Conservation (phyloP, 1,284 basidiomycete genomes). For the Malassezia equina region DNA sequence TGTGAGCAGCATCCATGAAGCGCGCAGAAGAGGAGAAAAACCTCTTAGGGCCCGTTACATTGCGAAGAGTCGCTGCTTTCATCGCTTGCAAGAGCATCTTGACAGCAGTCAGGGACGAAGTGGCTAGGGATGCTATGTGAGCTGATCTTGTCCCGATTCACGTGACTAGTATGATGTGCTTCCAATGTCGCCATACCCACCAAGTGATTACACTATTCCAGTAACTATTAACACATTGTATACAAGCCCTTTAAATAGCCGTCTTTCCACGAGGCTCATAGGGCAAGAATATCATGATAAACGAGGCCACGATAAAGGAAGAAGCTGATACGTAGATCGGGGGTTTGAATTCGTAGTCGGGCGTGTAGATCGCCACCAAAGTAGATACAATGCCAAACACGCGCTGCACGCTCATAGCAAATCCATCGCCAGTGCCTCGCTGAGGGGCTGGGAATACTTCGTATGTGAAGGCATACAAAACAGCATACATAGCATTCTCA, state of each 20-base stretch:
- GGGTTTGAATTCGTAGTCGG: conserved; percentile 45
- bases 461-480: conserved; percentile 57
- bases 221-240: not conserved
- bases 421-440: conserved; percentile 62
- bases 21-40: conserved; percentile 10
- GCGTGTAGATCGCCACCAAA: conserved; percentile 58
- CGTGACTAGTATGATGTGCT: not conserved
- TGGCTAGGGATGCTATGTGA: not conserved
- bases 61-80: not conserved
- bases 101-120: not conserved
- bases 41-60: not conserved
- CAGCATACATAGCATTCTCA: conserved; percentile 61
- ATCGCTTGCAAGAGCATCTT: conserved; percentile 5
- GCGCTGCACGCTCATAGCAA: conserved; percentile 57
- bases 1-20: conserved; percentile 19
- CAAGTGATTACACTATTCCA: not conserved
- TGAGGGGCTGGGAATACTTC: conserved; percentile 64
- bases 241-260: not conserved
- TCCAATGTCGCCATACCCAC: not conserved
- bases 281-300: conserved; percentile 60
- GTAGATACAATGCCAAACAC: conserved; percentile 62
- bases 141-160: not conserved
- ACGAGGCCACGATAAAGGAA: conserved; percentile 57
- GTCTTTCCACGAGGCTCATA: conserved; percentile 53
- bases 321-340: conserved; percentile 64